Conservation (phyloP, 2,329 filamentous ascomycete species). For the Cladosporium sp. region DNA sequence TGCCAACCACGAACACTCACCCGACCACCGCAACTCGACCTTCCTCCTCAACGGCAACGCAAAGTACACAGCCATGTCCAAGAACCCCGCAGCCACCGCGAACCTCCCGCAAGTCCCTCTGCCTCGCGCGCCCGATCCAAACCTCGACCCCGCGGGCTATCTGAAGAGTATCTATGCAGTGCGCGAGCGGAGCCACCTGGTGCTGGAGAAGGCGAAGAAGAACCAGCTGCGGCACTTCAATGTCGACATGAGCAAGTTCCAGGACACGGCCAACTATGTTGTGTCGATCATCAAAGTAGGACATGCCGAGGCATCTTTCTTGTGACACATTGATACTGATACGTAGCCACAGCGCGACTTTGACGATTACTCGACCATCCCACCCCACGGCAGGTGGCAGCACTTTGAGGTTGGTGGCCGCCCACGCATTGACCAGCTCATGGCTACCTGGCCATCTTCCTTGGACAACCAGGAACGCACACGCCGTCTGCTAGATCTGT, state of each 20-base stretch:
- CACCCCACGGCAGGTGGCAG: conserved; percentile 82
- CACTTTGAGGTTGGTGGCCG: conserved; percentile 80
- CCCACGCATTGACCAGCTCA: conserved; percentile 69
- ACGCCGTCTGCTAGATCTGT: conserved; percentile 73
- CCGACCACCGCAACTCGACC: conserved; percentile 21
- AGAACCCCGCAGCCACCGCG: conserved; percentile 44
- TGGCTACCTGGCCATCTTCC: conserved; percentile 66
- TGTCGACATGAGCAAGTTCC: conserved; percentile 82
- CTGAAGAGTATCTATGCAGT: conserved; percentile 87
- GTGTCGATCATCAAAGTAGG: conserved; percentile 90
- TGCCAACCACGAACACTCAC: conserved; percentile 22
- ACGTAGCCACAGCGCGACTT: conserved; percentile 61
- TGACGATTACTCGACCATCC: conserved; percentile 70
- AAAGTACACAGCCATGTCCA: conserved; percentile 38
- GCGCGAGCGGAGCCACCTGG: conserved; percentile 71
- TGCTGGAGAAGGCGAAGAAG: conserved; percentile 73
- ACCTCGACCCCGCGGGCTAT: conserved; percentile 84
- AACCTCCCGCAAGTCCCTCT: conserved; percentile 60
- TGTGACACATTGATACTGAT: not conserved
- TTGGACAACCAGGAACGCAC: conserved; percentile 73
- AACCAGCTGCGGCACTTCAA: conserved; percentile 84
- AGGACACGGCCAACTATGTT: conserved; percentile 80
- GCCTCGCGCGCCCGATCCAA: conserved; percentile 81
- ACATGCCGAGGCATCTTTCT: not conserved
- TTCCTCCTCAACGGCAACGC: conserved; percentile 22